Evolutionary conservation across 2,329 filamentous ascomycete species (phyloP).

Genomic region (Zymoseptoria pseudotritici): DNA sequence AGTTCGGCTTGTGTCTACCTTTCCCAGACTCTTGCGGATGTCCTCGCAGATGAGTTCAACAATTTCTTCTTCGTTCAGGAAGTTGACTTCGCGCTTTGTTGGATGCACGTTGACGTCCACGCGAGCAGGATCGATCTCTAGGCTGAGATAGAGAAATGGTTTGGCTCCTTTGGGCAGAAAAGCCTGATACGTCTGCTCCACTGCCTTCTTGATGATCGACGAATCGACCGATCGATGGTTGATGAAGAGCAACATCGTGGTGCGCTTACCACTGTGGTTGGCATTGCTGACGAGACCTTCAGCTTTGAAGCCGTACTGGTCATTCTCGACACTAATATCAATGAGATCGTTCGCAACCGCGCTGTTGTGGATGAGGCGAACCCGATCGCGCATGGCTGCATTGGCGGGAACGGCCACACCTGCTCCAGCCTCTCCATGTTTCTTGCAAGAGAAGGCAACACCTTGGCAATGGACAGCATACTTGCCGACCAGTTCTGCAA

Average conservation of each 20-base stretch:
- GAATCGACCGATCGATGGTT: slow-evolving; percentile 94
- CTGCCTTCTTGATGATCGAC: slow-evolving; percentile 72
- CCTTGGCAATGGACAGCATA: slow-evolving; percentile 87
- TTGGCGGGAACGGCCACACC: slow-evolving; percentile 71
- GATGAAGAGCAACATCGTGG: slow-evolving; percentile 83
- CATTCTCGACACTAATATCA: slow-evolving; percentile 62
- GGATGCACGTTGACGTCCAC: slow-evolving; percentile 98
- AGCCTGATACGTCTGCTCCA: slow-evolving; percentile 80
- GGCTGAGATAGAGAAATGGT: slow-evolving; percentile 84
- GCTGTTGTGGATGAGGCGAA: slow-evolving; percentile 82
- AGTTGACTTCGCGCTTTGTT: slow-evolving; percentile 94
- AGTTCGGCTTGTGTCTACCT: slow-evolving; percentile 86
- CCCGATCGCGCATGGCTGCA: slow-evolving; percentile 69
- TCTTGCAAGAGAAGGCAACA: slow-evolving; percentile 96
- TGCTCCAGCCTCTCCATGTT: slow-evolving; percentile 78
- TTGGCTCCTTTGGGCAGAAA: slow-evolving; percentile 92
- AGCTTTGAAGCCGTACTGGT: slow-evolving; percentile 76
- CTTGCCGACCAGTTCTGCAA: slow-evolving; percentile 85
- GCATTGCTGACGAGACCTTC: slow-evolving; percentile 81
- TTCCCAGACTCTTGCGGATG: slow-evolving; percentile 68
- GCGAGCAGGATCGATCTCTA: slow-evolving; percentile 84
- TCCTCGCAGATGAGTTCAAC: slow-evolving; percentile 76
- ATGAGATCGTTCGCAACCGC: slow-evolving; percentile 82
- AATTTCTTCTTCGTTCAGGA: slow-evolving; percentile 95
- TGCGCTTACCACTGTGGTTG: slow-evolving; percentile 90